phyloP scores from a whole-genome alignment of 805 yeast species.

The Wickerhamiella australiensis region DNA sequence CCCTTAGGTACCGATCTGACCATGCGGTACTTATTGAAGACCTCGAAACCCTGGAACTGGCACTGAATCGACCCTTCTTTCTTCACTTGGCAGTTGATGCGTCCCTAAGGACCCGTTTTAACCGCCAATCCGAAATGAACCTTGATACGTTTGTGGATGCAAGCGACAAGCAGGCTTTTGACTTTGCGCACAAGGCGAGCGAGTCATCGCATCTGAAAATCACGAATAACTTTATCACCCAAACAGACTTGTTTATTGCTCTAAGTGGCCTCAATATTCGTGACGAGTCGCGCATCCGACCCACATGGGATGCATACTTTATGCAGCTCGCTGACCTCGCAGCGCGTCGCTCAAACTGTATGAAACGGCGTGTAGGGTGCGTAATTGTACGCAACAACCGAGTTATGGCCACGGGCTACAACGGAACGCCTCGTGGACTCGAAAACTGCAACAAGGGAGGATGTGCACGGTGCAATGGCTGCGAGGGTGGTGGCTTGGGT shows the following conservation, averaged over 20 bases:
- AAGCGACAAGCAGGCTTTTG: slow-evolving; percentile 28
- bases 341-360: slow-evolving; percentile 84
- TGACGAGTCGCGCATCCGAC: slow-evolving; percentile 57
- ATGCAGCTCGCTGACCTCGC: slow-evolving; percentile 91
- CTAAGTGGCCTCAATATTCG: slow-evolving; percentile 34
- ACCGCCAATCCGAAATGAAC: slow-evolving; percentile 13
- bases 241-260: slow-evolving; percentile 30
- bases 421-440: slow-evolving; percentile 89
- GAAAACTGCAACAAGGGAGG: slow-evolving; percentile 93
- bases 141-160: slow-evolving; percentile 31
- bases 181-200: slow-evolving; percentile 22
- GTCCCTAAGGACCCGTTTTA: slow-evolving; percentile 40
- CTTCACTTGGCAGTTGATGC: slow-evolving; percentile 71
- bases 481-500: slow-evolving; percentile 50
- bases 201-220: slow-evolving; percentile 43
- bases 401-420: slow-evolving; percentile 92
- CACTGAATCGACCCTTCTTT: slow-evolving; percentile 69
- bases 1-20: slow-evolving; percentile 51
- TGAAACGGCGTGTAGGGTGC: slow-evolving; percentile 96
- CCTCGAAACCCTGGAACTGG: slow-evolving; percentile 33
- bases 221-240: slow-evolving; percentile 37
- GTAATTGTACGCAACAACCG: slow-evolving; percentile 77
- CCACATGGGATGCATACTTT: slow-evolving; percentile 93
- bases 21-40: slow-evolving; percentile 44
- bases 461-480: slow-evolving; percentile 68